These are phyloP conservation scores for Cantharellus cinnabarinus DNA, from an alignment of 768 basidiomycete genomes.

Conservation along the genomic window DNA sequence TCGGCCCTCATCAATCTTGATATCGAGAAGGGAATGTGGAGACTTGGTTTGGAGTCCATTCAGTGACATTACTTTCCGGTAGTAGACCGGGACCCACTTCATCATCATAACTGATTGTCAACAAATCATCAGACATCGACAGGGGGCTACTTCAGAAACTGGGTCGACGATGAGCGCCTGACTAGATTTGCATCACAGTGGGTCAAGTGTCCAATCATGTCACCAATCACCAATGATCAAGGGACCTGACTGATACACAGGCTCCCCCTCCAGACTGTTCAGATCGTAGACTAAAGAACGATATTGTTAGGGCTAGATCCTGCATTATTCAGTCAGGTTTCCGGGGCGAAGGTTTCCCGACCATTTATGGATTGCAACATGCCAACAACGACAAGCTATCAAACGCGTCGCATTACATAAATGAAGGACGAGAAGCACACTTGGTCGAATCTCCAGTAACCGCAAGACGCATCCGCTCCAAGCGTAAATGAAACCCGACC, in stretches of 20 bases:
- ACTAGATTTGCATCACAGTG: background rate
- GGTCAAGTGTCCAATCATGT: too few species aligned
- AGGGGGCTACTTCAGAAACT: conserved; percentile 44
- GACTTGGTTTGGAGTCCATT: conserved; percentile 10
- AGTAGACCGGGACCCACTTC: conserved; percentile 19
- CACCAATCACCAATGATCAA: background rate
- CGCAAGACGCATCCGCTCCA: too few species aligned
- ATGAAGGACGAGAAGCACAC: too few species aligned
- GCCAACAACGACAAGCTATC: conserved; percentile 37
- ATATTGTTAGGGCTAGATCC: too few species aligned
- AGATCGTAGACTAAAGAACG: conserved; percentile 35
- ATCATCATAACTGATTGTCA: conserved; percentile 53
- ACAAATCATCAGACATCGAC: conserved; percentile 36
- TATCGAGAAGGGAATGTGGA: conserved; percentile 58
- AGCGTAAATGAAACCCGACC: too few species aligned
- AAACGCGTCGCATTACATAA: too few species aligned
- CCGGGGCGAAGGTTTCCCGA: conserved; percentile 44
- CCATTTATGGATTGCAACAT: conserved; percentile 42
- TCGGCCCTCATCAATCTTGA: conserved; percentile 21
- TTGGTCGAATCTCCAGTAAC: background rate
- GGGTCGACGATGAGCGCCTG: conserved; percentile 55
- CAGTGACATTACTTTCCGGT: background rate
- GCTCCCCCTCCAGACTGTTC: too few species aligned
- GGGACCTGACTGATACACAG: background rate
- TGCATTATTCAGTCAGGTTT: conserved; percentile 17